Evolutionary conservation across 176 grass and related monocot genomes (phyloP).

Genomic region (Elaeis guineensis): DNA sequence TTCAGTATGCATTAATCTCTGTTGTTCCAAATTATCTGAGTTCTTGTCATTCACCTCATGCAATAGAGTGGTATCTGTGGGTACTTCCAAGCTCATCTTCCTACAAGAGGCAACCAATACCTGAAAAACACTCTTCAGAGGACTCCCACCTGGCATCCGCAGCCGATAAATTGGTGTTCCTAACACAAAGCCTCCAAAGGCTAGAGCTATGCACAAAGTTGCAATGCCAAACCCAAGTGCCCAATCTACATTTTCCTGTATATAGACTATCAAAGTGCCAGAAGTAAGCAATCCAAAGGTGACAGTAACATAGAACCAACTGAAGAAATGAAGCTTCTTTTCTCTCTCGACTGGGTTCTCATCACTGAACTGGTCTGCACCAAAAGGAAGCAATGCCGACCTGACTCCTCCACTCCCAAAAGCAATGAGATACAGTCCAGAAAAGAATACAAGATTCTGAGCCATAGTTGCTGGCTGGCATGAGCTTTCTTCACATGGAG

Average conservation of each 20-base stretch:
- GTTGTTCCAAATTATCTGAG: too few relatives aligned
- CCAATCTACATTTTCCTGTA: slow-evolving; percentile 82
- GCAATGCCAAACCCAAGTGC: slow-evolving; percentile 77
- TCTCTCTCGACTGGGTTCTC: slow-evolving; percentile 44
- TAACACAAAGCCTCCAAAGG: slow-evolving; percentile 37
- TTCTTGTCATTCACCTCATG: slow-evolving; percentile 42
- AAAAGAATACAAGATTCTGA: slow-evolving; percentile 65
- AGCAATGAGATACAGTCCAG: slow-evolving; percentile 57
- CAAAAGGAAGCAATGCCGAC: slow-evolving; percentile 71
- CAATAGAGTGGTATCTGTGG: slow-evolving; percentile 31
- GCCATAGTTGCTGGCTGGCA: slow-evolving; percentile 60
- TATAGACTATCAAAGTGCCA: slow-evolving; percentile 62
- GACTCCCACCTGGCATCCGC: slow-evolving; percentile 73
- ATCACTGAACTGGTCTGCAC: slow-evolving; percentile 79
- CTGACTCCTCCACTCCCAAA: slow-evolving; percentile 70
- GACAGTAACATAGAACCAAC: slow-evolving; percentile 65
- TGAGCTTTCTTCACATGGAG: slow-evolving; percentile 47
- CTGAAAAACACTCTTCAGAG: slow-evolving; percentile 60
- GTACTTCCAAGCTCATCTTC: slow-evolving; percentile 51
- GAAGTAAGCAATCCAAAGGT: slow-evolving; percentile 71
- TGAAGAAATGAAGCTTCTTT: slow-evolving; percentile 74
- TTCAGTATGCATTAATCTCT: too few relatives aligned
- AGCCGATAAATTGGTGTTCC: slow-evolving; percentile 70
- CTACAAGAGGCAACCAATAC: slow-evolving; percentile 57
- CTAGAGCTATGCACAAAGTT: slow-evolving; percentile 46